phyloP scores from a whole-genome alignment of 331 rosid genomes.

The Arachis monticola region DNA sequence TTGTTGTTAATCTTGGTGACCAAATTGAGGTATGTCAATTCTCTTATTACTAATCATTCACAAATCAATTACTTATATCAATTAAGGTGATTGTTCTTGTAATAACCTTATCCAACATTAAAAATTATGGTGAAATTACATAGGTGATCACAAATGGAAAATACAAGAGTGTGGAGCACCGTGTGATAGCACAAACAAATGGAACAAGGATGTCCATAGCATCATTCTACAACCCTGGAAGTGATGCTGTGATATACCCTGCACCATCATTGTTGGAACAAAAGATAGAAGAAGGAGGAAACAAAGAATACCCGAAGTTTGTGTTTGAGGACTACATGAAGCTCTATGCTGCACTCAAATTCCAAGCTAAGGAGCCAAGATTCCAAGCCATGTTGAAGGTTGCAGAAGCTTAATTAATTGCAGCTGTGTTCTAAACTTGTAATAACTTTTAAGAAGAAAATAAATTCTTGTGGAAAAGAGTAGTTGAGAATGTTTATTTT shows the following conservation, averaged over 20 bases:
- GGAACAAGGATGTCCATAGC: conserved; percentile 76
- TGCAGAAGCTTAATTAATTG: conserved; percentile 19
- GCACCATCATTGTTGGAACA: conserved; percentile 62
- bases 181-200: conserved; percentile 64
- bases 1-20: conserved; percentile 77
- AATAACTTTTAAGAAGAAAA: too few species aligned
- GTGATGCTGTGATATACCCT: conserved; percentile 73
- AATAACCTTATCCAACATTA: neutral
- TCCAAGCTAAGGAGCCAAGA: conserved; percentile 74
- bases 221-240: conserved; percentile 73
- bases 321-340: conserved; percentile 82
- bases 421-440: too few species aligned
- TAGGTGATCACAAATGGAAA: conserved; percentile 72
- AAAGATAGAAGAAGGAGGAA: conserved; percentile 43
- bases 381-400: conserved; percentile 73
- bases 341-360: conserved; percentile 58
- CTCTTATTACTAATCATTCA: too few species aligned
- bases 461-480: too few species aligned
- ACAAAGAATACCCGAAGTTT: conserved; percentile 62
- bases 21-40: conserved; percentile 60
- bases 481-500: too few species aligned
- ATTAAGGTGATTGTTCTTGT: neutral
- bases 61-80: too few species aligned
- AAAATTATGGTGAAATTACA: neutral
- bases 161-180: conserved; percentile 77